These are phyloP conservation scores for Aspergillus ostianus DNA, from an alignment of 495 filamentous ascomycete genomes.

Conservation along the genomic window DNA sequence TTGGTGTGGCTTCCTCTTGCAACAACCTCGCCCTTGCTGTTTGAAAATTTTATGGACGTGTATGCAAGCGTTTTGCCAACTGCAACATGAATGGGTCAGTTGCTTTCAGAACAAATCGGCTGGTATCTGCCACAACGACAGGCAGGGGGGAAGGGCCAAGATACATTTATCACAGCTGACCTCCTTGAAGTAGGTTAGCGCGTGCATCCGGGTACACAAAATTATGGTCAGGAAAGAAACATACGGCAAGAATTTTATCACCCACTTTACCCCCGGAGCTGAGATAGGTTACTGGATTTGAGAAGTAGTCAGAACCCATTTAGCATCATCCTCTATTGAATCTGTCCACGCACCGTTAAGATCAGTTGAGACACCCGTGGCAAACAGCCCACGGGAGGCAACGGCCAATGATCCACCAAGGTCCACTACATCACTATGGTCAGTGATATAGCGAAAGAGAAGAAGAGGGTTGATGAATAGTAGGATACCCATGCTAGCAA, in stretches of 20 bases:
- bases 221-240: conserved; percentile 9
- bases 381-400: conserved; percentile 80
- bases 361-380: conserved; percentile 92
- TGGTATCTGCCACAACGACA: neutral
- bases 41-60: conserved; percentile 77
- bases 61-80: conserved; percentile 93
- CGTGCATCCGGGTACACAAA: neutral
- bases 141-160: conserved; percentile 11
- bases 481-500: conserved; percentile 77
- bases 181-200: conserved; percentile 44
- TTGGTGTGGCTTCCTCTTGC: conserved; percentile 96
- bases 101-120: neutral
- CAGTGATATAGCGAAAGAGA: conserved; percentile 3
- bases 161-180: conserved; percentile 84
- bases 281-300: conserved; percentile 79
- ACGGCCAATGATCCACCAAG: conserved; percentile 91
- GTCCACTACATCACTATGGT: conserved; percentile 59
- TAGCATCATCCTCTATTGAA: neutral
- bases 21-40: conserved; percentile 71
- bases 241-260: conserved; percentile 66
- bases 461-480: neutral
- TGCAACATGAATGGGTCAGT: conserved; percentile 28
- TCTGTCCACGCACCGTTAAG: conserved; percentile 64
- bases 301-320: neutral
- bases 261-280: conserved; percentile 79